These are phyloP conservation scores for Glycine soja DNA, from an alignment of 306 rosid genomes.

Conservation along the genomic window DNA sequence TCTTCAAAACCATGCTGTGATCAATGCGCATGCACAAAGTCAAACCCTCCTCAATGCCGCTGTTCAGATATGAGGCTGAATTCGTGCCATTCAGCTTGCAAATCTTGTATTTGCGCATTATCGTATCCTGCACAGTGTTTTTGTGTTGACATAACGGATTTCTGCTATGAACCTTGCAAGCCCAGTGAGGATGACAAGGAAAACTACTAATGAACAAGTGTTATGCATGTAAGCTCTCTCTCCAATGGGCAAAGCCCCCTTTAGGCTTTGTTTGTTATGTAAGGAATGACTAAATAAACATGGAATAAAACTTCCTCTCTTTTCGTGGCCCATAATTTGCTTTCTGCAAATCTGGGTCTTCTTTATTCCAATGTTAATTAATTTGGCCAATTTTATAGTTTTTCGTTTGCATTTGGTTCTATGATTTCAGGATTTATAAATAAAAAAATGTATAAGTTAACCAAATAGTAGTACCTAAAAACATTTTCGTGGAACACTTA, in stretches of 20 bases:
- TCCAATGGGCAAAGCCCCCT: not conserved
- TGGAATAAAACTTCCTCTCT: not conserved
- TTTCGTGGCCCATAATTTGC: too few species aligned
- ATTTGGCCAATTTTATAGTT: too few species aligned
- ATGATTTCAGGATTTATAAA: too few species aligned
- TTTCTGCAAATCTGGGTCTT: too few species aligned
- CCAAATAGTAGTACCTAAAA: too few species aligned
- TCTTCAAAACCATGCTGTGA: conserved; percentile 26
- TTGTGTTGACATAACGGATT: not conserved
- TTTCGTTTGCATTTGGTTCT: too few species aligned
- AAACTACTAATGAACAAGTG: not conserved
- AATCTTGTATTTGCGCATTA: not conserved
- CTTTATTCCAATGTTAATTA: too few species aligned
- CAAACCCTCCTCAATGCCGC: conserved; percentile 1
- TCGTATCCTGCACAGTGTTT: conserved; percentile 16
- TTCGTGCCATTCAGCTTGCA: conserved; percentile 1
- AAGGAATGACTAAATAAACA: not conserved
- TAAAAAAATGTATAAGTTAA: too few species aligned
- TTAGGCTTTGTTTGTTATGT: not conserved
- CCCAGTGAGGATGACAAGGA: not conserved
- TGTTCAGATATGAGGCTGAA: not conserved
- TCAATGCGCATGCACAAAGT: not conserved
- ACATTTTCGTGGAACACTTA: too few species aligned
- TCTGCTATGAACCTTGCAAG: conserved; percentile 1
- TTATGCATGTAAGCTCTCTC: not conserved